phyloP scores from a whole-genome alignment of 345 rosid genomes.

The Lepidium sativum region DNA sequence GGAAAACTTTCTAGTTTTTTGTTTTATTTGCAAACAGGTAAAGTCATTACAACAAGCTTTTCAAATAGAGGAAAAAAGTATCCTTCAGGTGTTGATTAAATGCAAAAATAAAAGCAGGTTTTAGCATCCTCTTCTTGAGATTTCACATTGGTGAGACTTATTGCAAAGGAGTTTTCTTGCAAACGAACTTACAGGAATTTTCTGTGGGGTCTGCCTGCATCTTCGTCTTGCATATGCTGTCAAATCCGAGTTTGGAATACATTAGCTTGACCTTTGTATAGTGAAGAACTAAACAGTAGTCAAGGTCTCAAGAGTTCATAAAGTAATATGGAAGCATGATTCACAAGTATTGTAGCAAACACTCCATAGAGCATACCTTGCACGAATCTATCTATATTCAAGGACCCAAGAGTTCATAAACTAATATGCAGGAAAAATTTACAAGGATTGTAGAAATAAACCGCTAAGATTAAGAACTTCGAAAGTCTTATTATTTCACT shows the following conservation, averaged over 20 bases:
- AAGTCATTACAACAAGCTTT: constrained; percentile 8
- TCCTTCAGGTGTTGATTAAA: constrained; percentile 7
- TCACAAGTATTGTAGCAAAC: background rate
- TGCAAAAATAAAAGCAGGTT: background rate
- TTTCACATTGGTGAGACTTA: constrained; percentile 6
- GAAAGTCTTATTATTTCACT: background rate
- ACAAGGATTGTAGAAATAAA: background rate
- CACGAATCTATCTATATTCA: background rate
- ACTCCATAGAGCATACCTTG: no score
- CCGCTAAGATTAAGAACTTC: background rate
- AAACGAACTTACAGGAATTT: constrained; percentile 51
- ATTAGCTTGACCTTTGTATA: background rate
- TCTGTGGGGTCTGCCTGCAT: constrained; percentile 76
- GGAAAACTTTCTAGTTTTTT: background rate
- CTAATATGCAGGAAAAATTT: background rate
- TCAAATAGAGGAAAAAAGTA: background rate
- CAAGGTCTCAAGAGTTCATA: background rate
- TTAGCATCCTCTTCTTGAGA: background rate
- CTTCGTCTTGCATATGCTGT: constrained; percentile 95
- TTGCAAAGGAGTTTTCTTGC: background rate
- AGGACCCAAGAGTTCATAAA: background rate
- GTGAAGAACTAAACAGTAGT: background rate
- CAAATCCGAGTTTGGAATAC: background rate
- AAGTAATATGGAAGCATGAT: background rate
- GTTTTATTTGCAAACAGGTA: background rate